Evolutionary conservation across 1,139 yeast genomes (phyloP), one percentile per base, ranked within the genome.

Genomic region (Candida freyschussii): DNA sequence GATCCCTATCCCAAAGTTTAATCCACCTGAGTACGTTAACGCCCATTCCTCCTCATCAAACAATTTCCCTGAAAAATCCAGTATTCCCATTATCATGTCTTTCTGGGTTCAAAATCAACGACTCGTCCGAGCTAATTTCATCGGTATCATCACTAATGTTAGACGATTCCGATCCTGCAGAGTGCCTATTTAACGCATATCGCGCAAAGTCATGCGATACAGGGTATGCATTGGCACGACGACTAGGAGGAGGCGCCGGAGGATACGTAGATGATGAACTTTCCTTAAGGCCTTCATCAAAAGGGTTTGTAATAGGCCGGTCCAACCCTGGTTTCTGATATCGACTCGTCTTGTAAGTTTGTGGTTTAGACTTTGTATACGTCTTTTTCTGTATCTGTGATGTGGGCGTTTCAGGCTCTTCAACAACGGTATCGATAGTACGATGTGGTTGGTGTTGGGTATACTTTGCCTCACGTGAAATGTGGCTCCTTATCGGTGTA

Each of bases 361-460:
- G 26, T 18, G 33, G 32, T 13, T 30, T 14, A 12, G 21, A 20
- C 14, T 31, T 26, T 14, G 30, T 19, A 20, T 21, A 28, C 7
- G 25, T 18, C 4, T 16, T 8, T 3, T 32, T 20, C 13, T 35
- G 11, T 17, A 32, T n/a, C 6, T 27, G 5, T 23, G 40, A 23
- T 18, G 32, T 16, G 11, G 37, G 16, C 3, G 42, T 22, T 27
- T 43, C 51, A 4, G 48, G 35, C 19, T 51, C 57, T 34, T 53
- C 57, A 30, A 47, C 43, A 17, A 53, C 56, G 1, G 57, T 53
- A 21, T 53, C 56, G 13, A 53, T 53, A 4, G 47, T 47, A 22
- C 57, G 36, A 1, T 16, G 24, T 11, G 17, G 33, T 8, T 27
- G 26, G n/a, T 20, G 27, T 18, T 23, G 23, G 7, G 16, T 17